phyloP scores from a whole-genome alignment of 352 stramenopile genomes.

The Blastocystis sp. region DNA sequence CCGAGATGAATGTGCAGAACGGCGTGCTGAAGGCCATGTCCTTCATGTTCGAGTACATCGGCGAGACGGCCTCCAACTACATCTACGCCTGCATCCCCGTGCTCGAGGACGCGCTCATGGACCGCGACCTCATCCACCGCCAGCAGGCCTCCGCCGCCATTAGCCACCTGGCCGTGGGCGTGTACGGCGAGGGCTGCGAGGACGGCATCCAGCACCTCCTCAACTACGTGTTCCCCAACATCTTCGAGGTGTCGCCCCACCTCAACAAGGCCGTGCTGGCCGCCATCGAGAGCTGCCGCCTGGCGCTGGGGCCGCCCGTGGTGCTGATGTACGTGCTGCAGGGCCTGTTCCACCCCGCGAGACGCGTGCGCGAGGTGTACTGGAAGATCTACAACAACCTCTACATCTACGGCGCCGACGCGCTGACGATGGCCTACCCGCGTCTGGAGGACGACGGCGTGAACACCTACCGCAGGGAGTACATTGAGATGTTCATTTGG shows the following conservation, averaged over 20 bases:
- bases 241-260: conserved; percentile 96
- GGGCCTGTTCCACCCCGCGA: conserved; percentile 94
- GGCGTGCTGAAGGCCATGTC: conserved; percentile 97
- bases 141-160: conserved; percentile 91
- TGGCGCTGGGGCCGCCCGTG: conserved; percentile 89
- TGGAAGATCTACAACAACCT: conserved; percentile 99
- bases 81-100: conserved; percentile 96
- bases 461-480: conserved; percentile 64
- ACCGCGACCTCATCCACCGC: conserved; percentile 95
- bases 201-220: conserved; percentile 94
- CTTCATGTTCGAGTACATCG: conserved; percentile 99
- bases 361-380: conserved; percentile 95
- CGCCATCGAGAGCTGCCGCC: conserved; percentile 92
- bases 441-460: conserved; percentile 85
- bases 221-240: conserved; percentile 99
- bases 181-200: conserved; percentile 91
- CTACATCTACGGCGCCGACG: conserved; percentile 96
- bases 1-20: conserved; percentile 99
- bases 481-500: conserved; percentile 69
- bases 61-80: conserved; percentile 98
- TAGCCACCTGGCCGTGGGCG: conserved; percentile 93
- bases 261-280: conserved; percentile 97
- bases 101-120: conserved; percentile 96
- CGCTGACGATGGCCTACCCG: conserved; percentile 92
- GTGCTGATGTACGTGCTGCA: conserved; percentile 95